phyloP scores from a whole-genome alignment of 106 monocot genomes.

The Amphibolis antarctica region DNA sequence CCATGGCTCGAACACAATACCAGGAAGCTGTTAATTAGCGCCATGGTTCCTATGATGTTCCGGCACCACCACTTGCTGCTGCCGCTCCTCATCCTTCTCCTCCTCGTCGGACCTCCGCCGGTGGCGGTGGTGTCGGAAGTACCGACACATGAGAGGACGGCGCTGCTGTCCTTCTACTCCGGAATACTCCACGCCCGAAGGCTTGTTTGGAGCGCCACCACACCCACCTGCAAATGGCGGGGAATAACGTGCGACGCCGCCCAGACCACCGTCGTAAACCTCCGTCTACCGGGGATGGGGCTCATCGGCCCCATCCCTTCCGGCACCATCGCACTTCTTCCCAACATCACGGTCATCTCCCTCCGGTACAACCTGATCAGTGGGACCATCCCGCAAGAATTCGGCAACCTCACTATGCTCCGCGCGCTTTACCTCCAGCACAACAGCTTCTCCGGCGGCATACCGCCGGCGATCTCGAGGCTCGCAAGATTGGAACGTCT shows the following conservation, averaged over 20 bases:
- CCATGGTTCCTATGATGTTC: too few species aligned
- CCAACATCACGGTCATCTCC: slow-evolving; percentile 5
- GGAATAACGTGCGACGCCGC: slow-evolving; percentile 42
- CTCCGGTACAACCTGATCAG: slow-evolving; percentile 13
- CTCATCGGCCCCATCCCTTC: slow-evolving; percentile 12
- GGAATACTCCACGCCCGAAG: not conserved
- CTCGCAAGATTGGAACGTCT: not conserved
- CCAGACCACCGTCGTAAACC: slow-evolving; percentile 18
- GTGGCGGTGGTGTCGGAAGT: not conserved
- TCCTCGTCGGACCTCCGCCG: not conserved
- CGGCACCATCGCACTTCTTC: slow-evolving; percentile 2
- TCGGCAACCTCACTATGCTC: slow-evolving; percentile 7
- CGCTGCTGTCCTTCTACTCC: not conserved
- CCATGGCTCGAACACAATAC: too few species aligned
- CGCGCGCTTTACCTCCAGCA: slow-evolving; percentile 9
- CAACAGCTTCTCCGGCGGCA: slow-evolving; percentile 12
- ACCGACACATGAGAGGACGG: not conserved
- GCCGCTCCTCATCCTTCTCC: not conserved
- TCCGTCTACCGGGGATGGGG: slow-evolving; percentile 10
- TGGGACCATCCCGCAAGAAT: slow-evolving; percentile 9
- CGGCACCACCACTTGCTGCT: not conserved
- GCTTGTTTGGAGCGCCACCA: slow-evolving; percentile 24
- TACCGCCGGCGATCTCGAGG: slow-evolving; percentile 3
- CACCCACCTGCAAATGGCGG: slow-evolving; percentile 37
- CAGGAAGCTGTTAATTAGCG: too few species aligned